Evolutionary conservation across 345 rosid genomes (phyloP).

Genomic region (Aquilaria malaccensis): DNA sequence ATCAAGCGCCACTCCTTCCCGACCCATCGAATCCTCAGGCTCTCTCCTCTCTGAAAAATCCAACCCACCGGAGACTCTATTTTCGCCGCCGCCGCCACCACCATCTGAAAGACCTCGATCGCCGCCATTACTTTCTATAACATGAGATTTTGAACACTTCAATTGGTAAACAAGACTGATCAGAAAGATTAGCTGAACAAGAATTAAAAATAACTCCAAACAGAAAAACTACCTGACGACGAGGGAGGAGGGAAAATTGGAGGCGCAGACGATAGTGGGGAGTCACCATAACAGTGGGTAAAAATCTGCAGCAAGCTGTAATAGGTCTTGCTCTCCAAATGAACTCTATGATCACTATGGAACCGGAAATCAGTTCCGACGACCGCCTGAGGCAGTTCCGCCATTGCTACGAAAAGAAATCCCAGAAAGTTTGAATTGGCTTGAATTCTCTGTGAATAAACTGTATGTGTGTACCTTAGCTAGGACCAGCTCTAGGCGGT

Average conservation of each 20-base stretch:
- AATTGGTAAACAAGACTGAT: background rate
- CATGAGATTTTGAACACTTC: background rate
- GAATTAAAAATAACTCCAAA: slow-evolving; percentile 5
- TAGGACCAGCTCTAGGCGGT: too few species aligned
- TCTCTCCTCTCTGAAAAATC: slow-evolving; percentile 11
- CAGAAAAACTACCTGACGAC: slow-evolving; percentile 17
- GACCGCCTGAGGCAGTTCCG: slow-evolving; percentile 10
- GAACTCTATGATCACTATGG: slow-evolving; percentile 20
- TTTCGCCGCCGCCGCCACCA: slow-evolving; percentile 2
- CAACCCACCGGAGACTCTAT: slow-evolving; percentile 9
- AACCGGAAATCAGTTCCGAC: slow-evolving; percentile 6
- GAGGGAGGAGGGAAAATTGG: slow-evolving; percentile 24
- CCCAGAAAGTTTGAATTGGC: too few species aligned
- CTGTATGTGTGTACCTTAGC: too few species aligned
- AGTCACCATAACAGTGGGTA: slow-evolving; percentile 36
- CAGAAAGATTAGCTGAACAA: background rate
- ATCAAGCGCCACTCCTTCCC: slow-evolving; percentile 8
- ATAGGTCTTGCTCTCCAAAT: slow-evolving; percentile 35
- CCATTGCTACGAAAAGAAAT: slow-evolving; percentile 16
- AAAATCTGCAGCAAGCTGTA: slow-evolving; percentile 36
- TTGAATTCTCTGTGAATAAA: too few species aligned
- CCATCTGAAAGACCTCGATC: background rate
- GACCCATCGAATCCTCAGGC: slow-evolving; percentile 8
- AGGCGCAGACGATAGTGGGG: slow-evolving; percentile 31
- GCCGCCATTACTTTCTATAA: slow-evolving; percentile 18